Evolutionary conservation across 2,329 filamentous ascomycete genomes (phyloP).

Genomic region (Colletotrichum melonis): DNA sequence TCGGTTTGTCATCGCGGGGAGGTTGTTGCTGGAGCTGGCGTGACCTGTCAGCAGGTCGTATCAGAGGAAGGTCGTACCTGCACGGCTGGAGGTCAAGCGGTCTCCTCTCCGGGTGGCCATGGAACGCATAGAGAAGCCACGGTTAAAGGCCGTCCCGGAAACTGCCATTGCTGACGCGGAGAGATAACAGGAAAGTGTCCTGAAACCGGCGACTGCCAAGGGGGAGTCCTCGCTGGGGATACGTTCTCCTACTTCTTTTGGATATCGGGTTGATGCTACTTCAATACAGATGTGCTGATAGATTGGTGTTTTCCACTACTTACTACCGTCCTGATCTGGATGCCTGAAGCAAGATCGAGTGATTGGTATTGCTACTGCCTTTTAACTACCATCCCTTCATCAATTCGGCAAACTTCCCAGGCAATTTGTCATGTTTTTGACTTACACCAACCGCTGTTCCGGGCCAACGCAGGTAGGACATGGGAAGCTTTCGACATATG

Average conservation of each 20-base stretch:
- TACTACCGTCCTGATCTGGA: no score
- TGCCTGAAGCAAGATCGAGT: no score
- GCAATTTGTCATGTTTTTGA: neutral
- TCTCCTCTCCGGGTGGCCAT: neutral
- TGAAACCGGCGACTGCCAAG: neutral
- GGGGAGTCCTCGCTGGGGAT: neutral
- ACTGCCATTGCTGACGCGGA: neutral
- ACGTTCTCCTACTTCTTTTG: neutral
- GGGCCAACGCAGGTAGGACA: no score
- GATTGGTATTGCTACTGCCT: no score
- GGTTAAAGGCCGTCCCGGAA: neutral
- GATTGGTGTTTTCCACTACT: neutral
- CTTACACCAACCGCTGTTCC: neutral
- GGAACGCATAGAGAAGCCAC: neutral
- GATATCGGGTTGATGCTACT: neutral
- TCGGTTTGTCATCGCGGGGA: neutral
- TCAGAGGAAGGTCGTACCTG: neutral
- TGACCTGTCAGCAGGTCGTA: neutral
- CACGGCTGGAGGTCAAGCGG: neutral
- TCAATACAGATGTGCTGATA: neutral
- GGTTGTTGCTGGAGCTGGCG: neutral
- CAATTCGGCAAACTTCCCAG: neutral
- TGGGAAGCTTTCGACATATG: no score
- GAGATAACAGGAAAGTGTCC: neutral
- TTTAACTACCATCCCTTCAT: neutral